phyloP scores from a whole-genome alignment of 2,329 filamentous ascomycete genomes.

The Lachnellula hyalina region DNA sequence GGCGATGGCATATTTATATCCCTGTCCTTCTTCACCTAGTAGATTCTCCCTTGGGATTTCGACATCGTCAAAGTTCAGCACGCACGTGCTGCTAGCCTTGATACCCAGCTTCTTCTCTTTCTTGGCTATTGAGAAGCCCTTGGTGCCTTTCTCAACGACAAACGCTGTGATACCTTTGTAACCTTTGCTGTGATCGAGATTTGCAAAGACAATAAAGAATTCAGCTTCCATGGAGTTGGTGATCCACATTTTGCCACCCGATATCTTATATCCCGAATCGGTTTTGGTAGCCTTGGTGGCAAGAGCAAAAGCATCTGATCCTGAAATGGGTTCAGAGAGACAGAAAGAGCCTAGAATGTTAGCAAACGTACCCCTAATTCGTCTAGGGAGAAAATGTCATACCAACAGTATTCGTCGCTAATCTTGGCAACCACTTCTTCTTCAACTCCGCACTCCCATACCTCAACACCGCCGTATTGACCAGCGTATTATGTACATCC shows the following conservation, averaged over 20 bases:
- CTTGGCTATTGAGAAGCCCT: conserved; percentile 93
- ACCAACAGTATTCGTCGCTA: conserved; percentile 82
- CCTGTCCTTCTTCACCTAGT: conserved; percentile 80
- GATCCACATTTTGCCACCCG: conserved; percentile 99
- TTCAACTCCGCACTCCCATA: conserved; percentile 73
- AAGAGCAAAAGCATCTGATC: conserved; percentile 92
- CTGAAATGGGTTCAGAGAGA: conserved; percentile 85
- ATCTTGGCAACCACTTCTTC: conserved; percentile 81
- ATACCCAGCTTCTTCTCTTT: conserved; percentile 99
- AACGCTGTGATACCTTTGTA: conserved; percentile 98
- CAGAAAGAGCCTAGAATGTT: conserved; percentile 66
- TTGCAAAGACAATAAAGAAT: conserved; percentile 98
- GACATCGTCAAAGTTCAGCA: conserved; percentile 96
- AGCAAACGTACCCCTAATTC: conserved; percentile 2
- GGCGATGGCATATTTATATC: conserved; percentile 96
- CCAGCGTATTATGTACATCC: conserved; percentile 96
- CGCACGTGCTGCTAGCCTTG: conserved; percentile 90
- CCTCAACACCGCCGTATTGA: conserved; percentile 88
- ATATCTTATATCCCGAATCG: conserved; percentile 76
- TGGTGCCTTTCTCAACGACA: conserved; percentile 81
- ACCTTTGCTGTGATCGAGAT: conserved; percentile 83
- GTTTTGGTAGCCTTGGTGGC: conserved; percentile 87
- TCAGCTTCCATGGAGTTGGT: conserved; percentile 92
- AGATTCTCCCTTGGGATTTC: conserved; percentile 83
- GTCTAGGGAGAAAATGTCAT: conserved; percentile 1